Evolutionary conservation across 495 filamentous ascomycete genomes (phyloP).

Genomic region (Penicillium tannophilum): DNA sequence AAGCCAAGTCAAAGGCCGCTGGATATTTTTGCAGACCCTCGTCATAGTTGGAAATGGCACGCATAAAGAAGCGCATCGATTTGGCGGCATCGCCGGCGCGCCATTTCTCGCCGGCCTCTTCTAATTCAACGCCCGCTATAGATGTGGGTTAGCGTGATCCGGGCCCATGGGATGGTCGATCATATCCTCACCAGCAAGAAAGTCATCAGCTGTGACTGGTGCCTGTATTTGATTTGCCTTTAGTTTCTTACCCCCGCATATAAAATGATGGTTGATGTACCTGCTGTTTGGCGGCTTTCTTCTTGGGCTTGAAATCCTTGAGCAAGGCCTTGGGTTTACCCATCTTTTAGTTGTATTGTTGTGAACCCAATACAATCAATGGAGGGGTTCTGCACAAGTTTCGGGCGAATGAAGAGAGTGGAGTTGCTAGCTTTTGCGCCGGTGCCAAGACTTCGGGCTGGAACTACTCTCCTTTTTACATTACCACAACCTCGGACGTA

Average conservation of each 20-base stretch:
- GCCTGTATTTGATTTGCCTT: slow-evolving; percentile 30
- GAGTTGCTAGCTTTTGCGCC: background rate
- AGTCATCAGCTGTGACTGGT: slow-evolving; percentile 64
- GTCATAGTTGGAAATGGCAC: slow-evolving; percentile 66
- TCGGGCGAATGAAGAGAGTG: background rate
- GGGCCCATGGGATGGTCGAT: background rate
- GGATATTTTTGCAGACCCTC: slow-evolving; percentile 61
- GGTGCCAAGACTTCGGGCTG: slow-evolving; percentile 8
- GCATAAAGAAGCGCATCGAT: slow-evolving; percentile 65
- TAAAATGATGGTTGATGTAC: background rate
- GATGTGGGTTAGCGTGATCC: slow-evolving; percentile 7
- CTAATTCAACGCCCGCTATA: slow-evolving; percentile 64
- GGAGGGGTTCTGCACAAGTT: background rate
- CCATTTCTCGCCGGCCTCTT: slow-evolving; percentile 76
- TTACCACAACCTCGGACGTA: too few species aligned
- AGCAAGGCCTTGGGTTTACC: slow-evolving; percentile 56
- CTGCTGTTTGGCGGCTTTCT: slow-evolving; percentile 44
- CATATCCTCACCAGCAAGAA: slow-evolving; percentile 49
- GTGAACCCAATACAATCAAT: background rate
- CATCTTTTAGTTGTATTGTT: slow-evolving; percentile 35
- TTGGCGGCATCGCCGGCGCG: slow-evolving; percentile 70
- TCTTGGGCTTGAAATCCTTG: slow-evolving; percentile 48
- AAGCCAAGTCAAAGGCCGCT: slow-evolving; percentile 66
- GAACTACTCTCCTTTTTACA: background rate
- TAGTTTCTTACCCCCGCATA: background rate